Conservation (phyloP, 805 yeast species). For the Saitoella complicata region DNA sequence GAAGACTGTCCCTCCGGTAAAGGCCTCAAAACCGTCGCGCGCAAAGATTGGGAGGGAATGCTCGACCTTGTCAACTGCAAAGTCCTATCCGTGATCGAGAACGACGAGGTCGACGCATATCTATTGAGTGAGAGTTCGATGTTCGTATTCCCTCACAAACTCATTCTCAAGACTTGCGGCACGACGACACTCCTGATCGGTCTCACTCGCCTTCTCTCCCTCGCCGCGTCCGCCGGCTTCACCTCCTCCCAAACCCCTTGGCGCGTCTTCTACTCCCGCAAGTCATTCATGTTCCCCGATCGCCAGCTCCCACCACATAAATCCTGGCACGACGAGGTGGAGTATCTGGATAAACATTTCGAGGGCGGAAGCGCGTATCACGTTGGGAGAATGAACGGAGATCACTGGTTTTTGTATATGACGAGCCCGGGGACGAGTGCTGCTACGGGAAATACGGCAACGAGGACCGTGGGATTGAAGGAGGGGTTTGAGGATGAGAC, state of each 20-base stretch:
- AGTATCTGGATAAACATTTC: slow-evolving; percentile 50
- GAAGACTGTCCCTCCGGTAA: slow-evolving; percentile 22
- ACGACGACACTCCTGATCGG: slow-evolving; percentile 83
- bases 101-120: slow-evolving; percentile 59
- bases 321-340: slow-evolving; percentile 71
- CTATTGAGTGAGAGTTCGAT: slow-evolving; percentile 77
- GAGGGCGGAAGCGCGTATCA: slow-evolving; percentile 46
- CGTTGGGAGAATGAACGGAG: slow-evolving; percentile 65
- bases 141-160: slow-evolving; percentile 73
- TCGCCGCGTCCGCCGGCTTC: slow-evolving; percentile 31
- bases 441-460: background rate
- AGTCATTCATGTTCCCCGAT: slow-evolving; percentile 84
- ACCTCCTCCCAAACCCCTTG: slow-evolving; percentile 27
- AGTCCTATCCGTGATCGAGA: slow-evolving; percentile 61
- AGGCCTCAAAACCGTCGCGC: slow-evolving; percentile 46
- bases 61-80: slow-evolving; percentile 78
- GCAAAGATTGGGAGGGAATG: slow-evolving; percentile 51
- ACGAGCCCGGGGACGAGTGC: background rate
- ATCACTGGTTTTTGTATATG: slow-evolving; percentile 66
- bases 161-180: slow-evolving; percentile 88
- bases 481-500: slow-evolving; percentile 40
- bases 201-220: slow-evolving; percentile 43
- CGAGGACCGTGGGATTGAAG: background rate
- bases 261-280: slow-evolving; percentile 74
- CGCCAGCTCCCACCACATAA: slow-evolving; percentile 67